These are phyloP conservation scores for Lasiodiplodia sp. DNA, from an alignment of 2,329 filamentous ascomycete species.

Conservation along the genomic window DNA sequence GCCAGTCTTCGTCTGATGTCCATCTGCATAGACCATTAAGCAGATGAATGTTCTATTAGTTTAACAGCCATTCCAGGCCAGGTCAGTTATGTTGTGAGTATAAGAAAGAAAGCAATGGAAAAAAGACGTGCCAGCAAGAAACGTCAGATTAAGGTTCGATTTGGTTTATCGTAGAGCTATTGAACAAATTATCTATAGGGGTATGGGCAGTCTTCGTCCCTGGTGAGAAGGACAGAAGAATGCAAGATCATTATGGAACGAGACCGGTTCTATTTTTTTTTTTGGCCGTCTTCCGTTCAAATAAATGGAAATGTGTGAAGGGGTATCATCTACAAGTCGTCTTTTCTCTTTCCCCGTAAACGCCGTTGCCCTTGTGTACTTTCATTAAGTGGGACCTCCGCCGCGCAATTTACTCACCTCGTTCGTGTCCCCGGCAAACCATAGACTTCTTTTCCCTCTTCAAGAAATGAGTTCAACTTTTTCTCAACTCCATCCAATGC, in stretches of 20 bases:
- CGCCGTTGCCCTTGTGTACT: background rate
- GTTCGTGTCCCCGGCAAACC: too few relatives aligned
- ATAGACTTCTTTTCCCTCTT: too few relatives aligned
- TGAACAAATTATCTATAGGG: background rate
- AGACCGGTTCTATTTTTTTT: background rate
- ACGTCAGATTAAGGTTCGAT: background rate
- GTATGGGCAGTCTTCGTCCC: background rate
- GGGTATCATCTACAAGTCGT: slow-evolving; percentile 15
- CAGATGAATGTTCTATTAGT: background rate
- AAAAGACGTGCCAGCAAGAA: background rate
- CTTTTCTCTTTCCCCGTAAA: background rate
- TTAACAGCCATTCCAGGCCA: background rate
- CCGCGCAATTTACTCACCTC: background rate
- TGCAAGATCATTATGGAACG: too few relatives aligned
- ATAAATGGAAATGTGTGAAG: background rate
- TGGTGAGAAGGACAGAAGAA: background rate
- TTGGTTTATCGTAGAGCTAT: background rate
- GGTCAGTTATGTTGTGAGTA: background rate
- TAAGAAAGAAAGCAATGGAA: background rate
- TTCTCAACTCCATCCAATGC: background rate
- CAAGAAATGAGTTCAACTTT: too few relatives aligned
- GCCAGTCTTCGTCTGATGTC: too few relatives aligned
- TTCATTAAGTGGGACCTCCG: background rate
- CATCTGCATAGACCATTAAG: too few relatives aligned
- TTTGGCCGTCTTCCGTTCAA: background rate